Base-by-base conservation (phyloP, 2,329 filamentous ascomycete genomes). In the Myriosclerotinia curreyana region DNA sequence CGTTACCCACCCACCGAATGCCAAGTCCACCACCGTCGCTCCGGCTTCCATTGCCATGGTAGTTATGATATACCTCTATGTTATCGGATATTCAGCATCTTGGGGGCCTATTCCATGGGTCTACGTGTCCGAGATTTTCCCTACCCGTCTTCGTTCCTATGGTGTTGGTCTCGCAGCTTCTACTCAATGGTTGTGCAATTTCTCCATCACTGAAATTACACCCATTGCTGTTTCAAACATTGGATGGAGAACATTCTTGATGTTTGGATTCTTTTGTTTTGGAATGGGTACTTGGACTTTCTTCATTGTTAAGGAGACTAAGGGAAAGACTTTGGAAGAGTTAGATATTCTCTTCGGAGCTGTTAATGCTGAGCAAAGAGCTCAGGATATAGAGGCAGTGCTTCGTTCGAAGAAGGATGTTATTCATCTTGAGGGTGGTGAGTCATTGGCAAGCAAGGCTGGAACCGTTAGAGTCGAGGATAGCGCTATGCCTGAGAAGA, bases 111-210 rank as follows among this genome's bases (percentile, higher is more conserved):
- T 83, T 3, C 78, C 80, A 20, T 84, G 81, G 81, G 75, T 82
- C 1, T 83, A 82, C 69, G 76, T 79, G 66, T 77, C 77, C 1
- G 78, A 81, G 66, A 82, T 84, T 65, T 84, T 84, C 72, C 81
- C 82, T 0, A 79, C 77, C 0, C 75, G 81, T 77, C 68, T 73
- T 2, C 70, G 71, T 75, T 77, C 56, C 77, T 90, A 42, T 78
- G 88, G 67, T 69, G 86, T 90, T 36, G 81, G 86, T 5, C 79
- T 90, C 53, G 86, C 81, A 0, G 86, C 87, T 0, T 86, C 84
- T 1, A 88, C 85, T 0, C 86, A 90, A 71, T 89, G 87, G 87
- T 76, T 90, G 2, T 90, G 90, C 76, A 90, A 82, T 72, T 83
- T 82, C 72, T 74, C 79, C 36, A 80, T 82, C 66, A 78, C 78